These are phyloP conservation scores for Cladosporium phlei DNA, from an alignment of 2,329 filamentous ascomycete genomes.

Conservation along the genomic window DNA sequence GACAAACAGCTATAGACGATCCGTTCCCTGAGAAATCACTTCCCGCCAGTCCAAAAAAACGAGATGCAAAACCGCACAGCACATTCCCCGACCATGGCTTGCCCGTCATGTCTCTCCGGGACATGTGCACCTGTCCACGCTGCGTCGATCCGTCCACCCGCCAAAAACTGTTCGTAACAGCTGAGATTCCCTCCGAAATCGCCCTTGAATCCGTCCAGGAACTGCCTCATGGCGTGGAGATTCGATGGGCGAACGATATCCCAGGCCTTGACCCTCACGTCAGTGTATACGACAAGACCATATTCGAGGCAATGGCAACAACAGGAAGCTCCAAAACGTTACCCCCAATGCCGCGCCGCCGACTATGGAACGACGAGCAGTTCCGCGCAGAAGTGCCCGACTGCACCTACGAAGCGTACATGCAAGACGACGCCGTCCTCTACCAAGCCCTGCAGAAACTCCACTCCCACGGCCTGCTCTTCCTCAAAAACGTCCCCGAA, in stretches of 20 bases:
- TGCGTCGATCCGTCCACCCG: slow-evolving; percentile 57
- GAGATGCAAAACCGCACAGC: no score
- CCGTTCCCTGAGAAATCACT: neutral
- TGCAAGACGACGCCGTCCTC: slow-evolving; percentile 55
- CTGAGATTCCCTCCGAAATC: slow-evolving; percentile 56
- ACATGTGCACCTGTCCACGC: slow-evolving; percentile 53
- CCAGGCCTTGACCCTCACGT: slow-evolving; percentile 40
- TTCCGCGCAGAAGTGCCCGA: slow-evolving; percentile 50
- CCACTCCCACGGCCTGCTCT: slow-evolving; percentile 65
- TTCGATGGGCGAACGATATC: slow-evolving; percentile 57
- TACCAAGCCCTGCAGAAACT: slow-evolving; percentile 60
- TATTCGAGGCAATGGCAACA: neutral
- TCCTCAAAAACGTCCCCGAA: slow-evolving; percentile 69
- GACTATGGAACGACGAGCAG: slow-evolving; percentile 43
- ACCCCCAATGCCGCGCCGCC: slow-evolving; percentile 15
- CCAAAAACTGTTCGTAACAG: slow-evolving; percentile 61
- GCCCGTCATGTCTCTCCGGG: slow-evolving; percentile 42
- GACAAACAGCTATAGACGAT: neutral
- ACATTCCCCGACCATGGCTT: neutral
- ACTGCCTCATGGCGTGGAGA: slow-evolving; percentile 21
- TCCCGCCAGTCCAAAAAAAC: no score
- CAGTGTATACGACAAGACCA: neutral
- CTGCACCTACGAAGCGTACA: slow-evolving; percentile 68
- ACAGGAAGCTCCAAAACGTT: slow-evolving; percentile 2
- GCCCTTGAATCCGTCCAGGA: slow-evolving; percentile 33